Conservation (phyloP, 345 rosid species). For the Rhizophora mangle region DNA sequence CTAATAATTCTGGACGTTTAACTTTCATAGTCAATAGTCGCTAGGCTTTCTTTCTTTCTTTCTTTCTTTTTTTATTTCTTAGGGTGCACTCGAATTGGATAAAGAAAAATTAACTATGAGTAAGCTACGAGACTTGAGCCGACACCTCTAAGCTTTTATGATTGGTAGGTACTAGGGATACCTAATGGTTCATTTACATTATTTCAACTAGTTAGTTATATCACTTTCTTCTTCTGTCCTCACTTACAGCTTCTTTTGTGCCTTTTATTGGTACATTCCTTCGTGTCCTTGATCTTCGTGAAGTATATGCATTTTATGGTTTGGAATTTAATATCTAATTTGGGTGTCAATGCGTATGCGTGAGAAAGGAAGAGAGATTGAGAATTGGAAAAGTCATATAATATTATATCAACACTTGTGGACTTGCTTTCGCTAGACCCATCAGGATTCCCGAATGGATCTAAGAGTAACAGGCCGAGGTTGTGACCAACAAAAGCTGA, state of each 20-base stretch:
- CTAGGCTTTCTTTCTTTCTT: too few relatives aligned
- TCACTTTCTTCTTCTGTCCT: slow-evolving; percentile 11
- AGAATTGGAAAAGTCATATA: background rate
- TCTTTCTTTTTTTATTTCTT: background rate
- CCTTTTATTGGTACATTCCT: background rate
- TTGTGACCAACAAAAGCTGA: slow-evolving; percentile 35
- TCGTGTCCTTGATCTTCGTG: too few relatives aligned
- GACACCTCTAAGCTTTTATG: too few relatives aligned
- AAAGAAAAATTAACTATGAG: too few relatives aligned
- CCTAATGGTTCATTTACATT: background rate
- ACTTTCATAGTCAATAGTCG: background rate
- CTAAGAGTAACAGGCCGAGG: slow-evolving; percentile 55
- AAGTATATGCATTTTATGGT: too few relatives aligned
- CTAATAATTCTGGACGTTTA: background rate
- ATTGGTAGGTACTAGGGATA: too few relatives aligned
- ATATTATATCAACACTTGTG: slow-evolving; percentile 43
- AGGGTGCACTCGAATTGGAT: too few relatives aligned
- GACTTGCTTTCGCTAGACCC: slow-evolving; percentile 38
- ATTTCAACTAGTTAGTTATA: background rate
- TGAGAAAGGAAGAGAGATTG: background rate
- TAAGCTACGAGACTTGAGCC: too few relatives aligned
- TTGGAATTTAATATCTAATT: too few relatives aligned
- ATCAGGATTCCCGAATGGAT: slow-evolving; percentile 37
- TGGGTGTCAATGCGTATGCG: background rate
- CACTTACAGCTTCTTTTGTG: background rate